Percentiles rank a stretch among this genome's conserved stretches.
Conservation (phyloP, 2,329 filamentous ascomycete species). For the Exophiala alcalophila region DNA sequence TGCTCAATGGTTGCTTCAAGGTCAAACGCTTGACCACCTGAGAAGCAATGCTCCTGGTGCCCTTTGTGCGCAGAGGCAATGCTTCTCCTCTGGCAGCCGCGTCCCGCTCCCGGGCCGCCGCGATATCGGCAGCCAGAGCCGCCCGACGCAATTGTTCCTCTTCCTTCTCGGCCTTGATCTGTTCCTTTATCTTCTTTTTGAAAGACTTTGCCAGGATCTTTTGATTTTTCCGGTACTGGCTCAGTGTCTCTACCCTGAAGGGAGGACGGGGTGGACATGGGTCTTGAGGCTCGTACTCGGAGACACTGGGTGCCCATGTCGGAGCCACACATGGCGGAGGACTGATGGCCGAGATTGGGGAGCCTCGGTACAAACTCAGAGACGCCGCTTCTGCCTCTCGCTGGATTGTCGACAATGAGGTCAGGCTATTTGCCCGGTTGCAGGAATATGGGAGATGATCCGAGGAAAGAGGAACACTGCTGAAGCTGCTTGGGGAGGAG, state of each 20-base stretch:
- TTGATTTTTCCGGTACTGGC: constrained; percentile 24
- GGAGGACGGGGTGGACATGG: constrained; percentile 16
- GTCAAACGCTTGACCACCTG: constrained; percentile 25
- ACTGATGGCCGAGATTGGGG: constrained; percentile 24
- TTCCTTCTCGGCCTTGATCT: constrained; percentile 18
- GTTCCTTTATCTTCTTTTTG: constrained; percentile 21
- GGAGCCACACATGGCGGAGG: constrained; percentile 5
- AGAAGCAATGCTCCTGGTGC: constrained; percentile 22
- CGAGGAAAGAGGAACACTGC: constrained; percentile 13
- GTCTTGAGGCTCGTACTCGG: constrained; percentile 18
- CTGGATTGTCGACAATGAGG: constrained; percentile 25
- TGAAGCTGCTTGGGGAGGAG: constrained; percentile 14
- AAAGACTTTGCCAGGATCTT: constrained; percentile 20
- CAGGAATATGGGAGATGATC: constrained; percentile 16
- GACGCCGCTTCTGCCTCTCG: constrained; percentile 23
- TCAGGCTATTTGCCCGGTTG: constrained; percentile 22
- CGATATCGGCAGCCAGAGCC: constrained; percentile 15
- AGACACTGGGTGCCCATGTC: constrained; percentile 6
- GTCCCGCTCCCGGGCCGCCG: constrained; percentile 11
- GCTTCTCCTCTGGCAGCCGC: constrained; percentile 11
- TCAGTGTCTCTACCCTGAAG: constrained; percentile 17
- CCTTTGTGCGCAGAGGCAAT: constrained; percentile 14
- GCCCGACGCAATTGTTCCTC: constrained; percentile 16
- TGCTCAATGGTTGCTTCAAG: constrained; percentile 13
- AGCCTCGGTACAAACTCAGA: constrained; percentile 21